Evolutionary conservation across 306 rosid species (phyloP), one percentile per base, ranked within the genome.

Genomic region (Hylodesmum podocarpum): DNA sequence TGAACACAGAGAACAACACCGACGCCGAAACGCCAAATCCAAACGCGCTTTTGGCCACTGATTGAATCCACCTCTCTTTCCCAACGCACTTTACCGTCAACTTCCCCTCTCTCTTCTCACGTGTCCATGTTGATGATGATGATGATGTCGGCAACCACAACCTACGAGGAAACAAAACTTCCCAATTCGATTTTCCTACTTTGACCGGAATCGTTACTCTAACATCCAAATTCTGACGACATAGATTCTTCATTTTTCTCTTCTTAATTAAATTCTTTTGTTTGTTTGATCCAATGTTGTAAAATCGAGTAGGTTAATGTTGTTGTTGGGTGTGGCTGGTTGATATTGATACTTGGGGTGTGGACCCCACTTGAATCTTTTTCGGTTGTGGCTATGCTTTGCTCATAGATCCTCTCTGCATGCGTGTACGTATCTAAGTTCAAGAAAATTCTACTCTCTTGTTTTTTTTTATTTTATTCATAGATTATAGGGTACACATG

Each of bases 1-100:
- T 82, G 24, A 82, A 88, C 36, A 92, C 72, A 4, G 89, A 89
- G n/a, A 77, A 73, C 13, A 87, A 70, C 8, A 96, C 59, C 34
- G 93, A 81, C 0, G 88, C 86, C 0, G 96, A 88, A 65, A 88
- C 93, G 16, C 97, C 93, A 37, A 90, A 83, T 24, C 90, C 89
- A 24, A 88, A 33, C 47, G 86, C 74, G 8, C 83, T 84, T 82
- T 81, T 92, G 0, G 83, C 84, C 5, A 74, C 72, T 14, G 90
- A 81, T 58, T 77, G 57, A 41, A 89, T 4, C 66, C 86, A 68
- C 6, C 67, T 80, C 3, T 19, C 5, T 66, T 8, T 25, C 55
- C 19, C 24, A 14, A 75, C 13, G 19, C 65, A 40, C 62, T 73
- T 13, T 13, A 64, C 37, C 50, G 64, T 80, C 8, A 81, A 22